Evolutionary conservation across 495 filamentous ascomycete species (phyloP).

Genomic region (Podospora sp.): DNA sequence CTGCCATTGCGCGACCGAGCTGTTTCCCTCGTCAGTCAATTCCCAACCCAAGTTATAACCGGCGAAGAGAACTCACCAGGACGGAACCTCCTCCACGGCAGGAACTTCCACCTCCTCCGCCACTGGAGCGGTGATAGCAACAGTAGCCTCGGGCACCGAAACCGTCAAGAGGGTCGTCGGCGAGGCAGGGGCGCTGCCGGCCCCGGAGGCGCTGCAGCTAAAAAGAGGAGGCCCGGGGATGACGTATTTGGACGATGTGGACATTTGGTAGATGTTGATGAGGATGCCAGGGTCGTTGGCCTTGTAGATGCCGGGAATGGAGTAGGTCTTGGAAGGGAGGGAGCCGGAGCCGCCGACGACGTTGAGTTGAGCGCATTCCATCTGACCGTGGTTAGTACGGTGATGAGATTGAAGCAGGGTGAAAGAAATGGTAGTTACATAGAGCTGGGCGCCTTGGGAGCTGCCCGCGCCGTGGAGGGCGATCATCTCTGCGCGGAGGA

Average conservation of each 20-base stretch:
- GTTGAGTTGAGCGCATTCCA: slow-evolving; percentile 56
- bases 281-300: slow-evolving; percentile 42
- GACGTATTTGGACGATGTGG: slow-evolving; percentile 32
- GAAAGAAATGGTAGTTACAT: slow-evolving; percentile 39
- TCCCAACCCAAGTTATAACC: not conserved
- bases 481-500: slow-evolving; percentile 46
- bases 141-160: slow-evolving; percentile 12
- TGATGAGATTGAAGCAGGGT: not conserved
- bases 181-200: slow-evolving; percentile 30
- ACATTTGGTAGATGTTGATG: slow-evolving; percentile 45
- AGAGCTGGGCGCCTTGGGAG: slow-evolving; percentile 51
- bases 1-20: slow-evolving; percentile 40
- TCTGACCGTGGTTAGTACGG: slow-evolving; percentile 30
- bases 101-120: not conserved
- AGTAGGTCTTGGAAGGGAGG: slow-evolving; percentile 39
- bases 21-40: slow-evolving; percentile 17
- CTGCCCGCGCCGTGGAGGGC: slow-evolving; percentile 50
- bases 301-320: slow-evolving; percentile 52
- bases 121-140: slow-evolving; percentile 9
- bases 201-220: slow-evolving; percentile 32
- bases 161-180: slow-evolving; percentile 32
- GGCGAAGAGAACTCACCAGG: not conserved
- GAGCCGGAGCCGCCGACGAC: slow-evolving; percentile 43
- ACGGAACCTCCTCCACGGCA: not conserved
- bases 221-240: slow-evolving; percentile 41